Conservation (phyloP, 371 early-diverging fungal species). For the Mortierella sp. region DNA sequence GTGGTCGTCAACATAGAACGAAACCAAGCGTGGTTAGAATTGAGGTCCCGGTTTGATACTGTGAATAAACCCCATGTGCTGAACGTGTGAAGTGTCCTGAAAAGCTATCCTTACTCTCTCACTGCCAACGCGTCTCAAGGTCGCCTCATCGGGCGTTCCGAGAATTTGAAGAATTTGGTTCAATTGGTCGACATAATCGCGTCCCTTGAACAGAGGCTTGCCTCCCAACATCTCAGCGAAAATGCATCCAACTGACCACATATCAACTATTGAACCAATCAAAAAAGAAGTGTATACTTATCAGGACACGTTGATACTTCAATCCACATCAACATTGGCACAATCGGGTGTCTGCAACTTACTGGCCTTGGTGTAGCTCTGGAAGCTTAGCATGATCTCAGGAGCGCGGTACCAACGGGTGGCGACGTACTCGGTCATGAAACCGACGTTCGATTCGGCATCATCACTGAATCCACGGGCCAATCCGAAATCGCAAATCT, state of each 20-base stretch:
- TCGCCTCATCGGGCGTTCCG: slow-evolving; percentile 98
- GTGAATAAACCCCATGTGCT: too few relatives aligned
- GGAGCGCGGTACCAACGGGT: slow-evolving; percentile 99
- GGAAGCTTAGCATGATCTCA: slow-evolving; percentile 97
- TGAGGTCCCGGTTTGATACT: background rate
- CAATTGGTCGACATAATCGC: slow-evolving; percentile 98
- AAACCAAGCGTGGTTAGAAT: background rate
- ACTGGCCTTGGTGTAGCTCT: slow-evolving; percentile 96
- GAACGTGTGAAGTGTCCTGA: background rate
- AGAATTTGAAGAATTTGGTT: slow-evolving; percentile 97
- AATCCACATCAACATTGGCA: background rate
- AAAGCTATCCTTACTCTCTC: slow-evolving; percentile 68
- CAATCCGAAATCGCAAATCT: slow-evolving; percentile 96
- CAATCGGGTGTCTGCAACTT: slow-evolving; percentile 48
- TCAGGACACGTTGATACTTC: background rate
- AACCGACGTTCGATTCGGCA: slow-evolving; percentile 86
- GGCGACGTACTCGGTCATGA: slow-evolving; percentile 98
- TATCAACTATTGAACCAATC: slow-evolving; percentile 76
- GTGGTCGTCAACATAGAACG: background rate
- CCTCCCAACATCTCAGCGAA: slow-evolving; percentile 97
- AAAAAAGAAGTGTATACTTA: background rate
- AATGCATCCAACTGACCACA: slow-evolving; percentile 99
- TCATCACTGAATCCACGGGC: slow-evolving; percentile 92
- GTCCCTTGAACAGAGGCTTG: slow-evolving; percentile 90
- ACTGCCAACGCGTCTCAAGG: slow-evolving; percentile 86